Percentiles rank a stretch among this genome's conserved stretches.
These are phyloP conservation scores for Panicum miliaceum DNA, from an alignment of 176 grass and related monocot genomes.

Conservation along the genomic window DNA sequence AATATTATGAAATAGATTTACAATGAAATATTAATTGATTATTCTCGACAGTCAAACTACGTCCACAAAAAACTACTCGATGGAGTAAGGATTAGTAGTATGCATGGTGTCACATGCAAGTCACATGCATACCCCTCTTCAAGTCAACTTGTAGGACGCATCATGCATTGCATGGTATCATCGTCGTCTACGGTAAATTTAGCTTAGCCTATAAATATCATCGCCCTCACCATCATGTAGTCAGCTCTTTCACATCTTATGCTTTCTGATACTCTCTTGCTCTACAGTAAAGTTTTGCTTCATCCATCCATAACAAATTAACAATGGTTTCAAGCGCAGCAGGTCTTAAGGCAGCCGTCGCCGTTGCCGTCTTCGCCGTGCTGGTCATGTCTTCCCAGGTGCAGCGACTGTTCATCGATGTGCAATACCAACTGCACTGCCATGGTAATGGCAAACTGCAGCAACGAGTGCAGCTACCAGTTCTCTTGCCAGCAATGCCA, in stretches of 20 bases:
- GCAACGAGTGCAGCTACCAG: background rate
- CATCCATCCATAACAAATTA: background rate
- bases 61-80: no score
- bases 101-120: background rate
- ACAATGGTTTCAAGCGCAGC: background rate
- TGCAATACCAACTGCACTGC: background rate
- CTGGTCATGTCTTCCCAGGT: slow-evolving; percentile 1
- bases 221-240: background rate
- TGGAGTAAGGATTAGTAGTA: background rate
- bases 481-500: background rate
- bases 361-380: background rate
- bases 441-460: background rate
- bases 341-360: background rate
- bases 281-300: background rate
- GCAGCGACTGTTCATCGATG: background rate
- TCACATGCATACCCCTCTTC: background rate
- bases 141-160: no score
- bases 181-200: no score
- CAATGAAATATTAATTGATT: no score
- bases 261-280: background rate
- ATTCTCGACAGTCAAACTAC: no score
- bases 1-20: no score
- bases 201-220: background rate
- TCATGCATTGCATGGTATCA: no score
- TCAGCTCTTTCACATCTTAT: background rate